phyloP scores from a whole-genome alignment of 257 asterid species.

The Cruciata laevipes region DNA sequence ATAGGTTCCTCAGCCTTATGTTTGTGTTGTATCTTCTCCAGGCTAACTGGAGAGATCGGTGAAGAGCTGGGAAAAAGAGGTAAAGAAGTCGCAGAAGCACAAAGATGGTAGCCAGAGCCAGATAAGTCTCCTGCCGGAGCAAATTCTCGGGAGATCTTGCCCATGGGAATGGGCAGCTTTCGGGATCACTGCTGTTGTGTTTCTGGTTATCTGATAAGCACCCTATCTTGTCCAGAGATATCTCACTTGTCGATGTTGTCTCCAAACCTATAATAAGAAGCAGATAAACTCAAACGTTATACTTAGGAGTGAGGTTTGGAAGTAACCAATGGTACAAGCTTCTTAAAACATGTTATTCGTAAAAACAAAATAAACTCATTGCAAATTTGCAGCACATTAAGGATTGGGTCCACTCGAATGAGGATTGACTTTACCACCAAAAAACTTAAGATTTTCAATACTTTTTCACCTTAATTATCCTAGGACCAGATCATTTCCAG shows the following conservation, averaged over 20 bases:
- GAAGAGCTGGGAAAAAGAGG: slow-evolving; percentile 39
- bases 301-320: neutral
- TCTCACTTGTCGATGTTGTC: slow-evolving; percentile 27
- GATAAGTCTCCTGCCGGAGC: slow-evolving; percentile 60
- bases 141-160: slow-evolving; percentile 74
- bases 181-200: slow-evolving; percentile 24
- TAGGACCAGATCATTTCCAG: neutral
- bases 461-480: neutral
- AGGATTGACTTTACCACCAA: neutral
- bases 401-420: neutral
- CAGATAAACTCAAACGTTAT: neutral
- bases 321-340: neutral
- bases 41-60: slow-evolving; percentile 33
- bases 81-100: slow-evolving; percentile 51
- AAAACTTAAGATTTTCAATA: neutral
- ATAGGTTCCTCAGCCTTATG: slow-evolving; percentile 39
- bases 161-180: slow-evolving; percentile 75
- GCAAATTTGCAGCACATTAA: neutral
- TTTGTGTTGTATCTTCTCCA: slow-evolving; percentile 47
- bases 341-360: neutral
- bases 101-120: slow-evolving; percentile 61
- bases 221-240: slow-evolving; percentile 30
- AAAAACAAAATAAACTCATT: neutral
- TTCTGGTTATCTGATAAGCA: slow-evolving; percentile 33
- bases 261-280: slow-evolving; percentile 29